Evolutionary conservation across 2,329 filamentous ascomycete species (phyloP).

Genomic region (Plectosphaerella sp.): DNA sequence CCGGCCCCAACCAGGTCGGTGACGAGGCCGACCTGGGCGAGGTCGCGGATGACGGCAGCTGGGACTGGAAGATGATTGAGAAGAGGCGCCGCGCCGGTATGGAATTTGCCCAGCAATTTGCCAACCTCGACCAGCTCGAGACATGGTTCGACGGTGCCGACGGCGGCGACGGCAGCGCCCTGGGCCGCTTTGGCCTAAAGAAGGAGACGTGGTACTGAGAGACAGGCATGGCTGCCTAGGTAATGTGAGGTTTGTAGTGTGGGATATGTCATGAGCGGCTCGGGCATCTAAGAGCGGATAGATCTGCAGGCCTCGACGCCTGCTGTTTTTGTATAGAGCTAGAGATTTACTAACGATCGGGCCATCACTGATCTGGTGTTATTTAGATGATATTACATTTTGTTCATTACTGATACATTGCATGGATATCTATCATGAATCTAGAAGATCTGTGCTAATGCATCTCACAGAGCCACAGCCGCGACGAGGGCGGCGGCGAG

Average conservation of each 20-base stretch:
- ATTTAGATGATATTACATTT: background rate
- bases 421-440: background rate
- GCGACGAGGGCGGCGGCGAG: background rate
- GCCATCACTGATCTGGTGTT: background rate
- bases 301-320: background rate
- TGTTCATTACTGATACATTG: background rate
- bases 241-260: background rate
- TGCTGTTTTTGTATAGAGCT: background rate
- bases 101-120: constrained; percentile 50
- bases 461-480: background rate
- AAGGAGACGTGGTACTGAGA: background rate
- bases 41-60: constrained; percentile 31
- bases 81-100: constrained; percentile 50
- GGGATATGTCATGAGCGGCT: background rate
- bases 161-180: constrained; percentile 43
- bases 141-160: constrained; percentile 49
- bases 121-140: constrained; percentile 49
- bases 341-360: too few species aligned
- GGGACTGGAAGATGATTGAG: constrained; percentile 58
- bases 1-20: constrained; percentile 37
- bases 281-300: background rate
- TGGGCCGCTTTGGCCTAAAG: constrained; percentile 44
- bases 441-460: background rate
- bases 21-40: constrained; percentile 31
- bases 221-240: background rate